Evolutionary conservation across 805 yeast species (phyloP), one percentile per base, ranked within the genome.

Genomic region (Grigorovia yakushimaensis): DNA sequence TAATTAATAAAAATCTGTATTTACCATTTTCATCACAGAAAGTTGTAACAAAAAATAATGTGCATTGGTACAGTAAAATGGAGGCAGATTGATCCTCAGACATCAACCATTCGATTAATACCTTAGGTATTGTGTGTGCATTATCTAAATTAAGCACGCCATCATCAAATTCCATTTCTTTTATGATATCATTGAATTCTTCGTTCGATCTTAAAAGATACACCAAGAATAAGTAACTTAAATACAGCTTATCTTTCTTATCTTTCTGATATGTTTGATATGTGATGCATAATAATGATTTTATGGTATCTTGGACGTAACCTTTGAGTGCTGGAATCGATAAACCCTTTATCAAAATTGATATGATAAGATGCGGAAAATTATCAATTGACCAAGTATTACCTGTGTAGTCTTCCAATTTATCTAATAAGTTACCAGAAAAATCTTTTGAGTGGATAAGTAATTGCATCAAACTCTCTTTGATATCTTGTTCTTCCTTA

Each of bases 301-400:
- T 67, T 51, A 81, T 57, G 21, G 76, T 68, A 1, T 60, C 62
- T 37, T 76, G 55, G 0, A 85, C 71, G 0, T 70, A 62, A 5
- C 71, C 73, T 48, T 73, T 75, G n/a, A 81, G 67, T 46, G 74
- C 78, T 7, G 85, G 77, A 6, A 77, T 62, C 36, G 74, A 73
- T 41, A 82, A 59, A 0, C 88, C 88, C 57, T 75, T 79, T 2
- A 76, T 67, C 20, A 76, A 64, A 23, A 72, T 58, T 43, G 68
- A 66, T 23, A 77, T 61, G 39, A 82, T 56, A 15, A 77, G 67
- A 39, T 70, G 68, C 48, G 81, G 79, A 51, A 80, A 72, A 56
- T 76, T 79, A 1, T 65, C 61, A 18, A 56, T 56, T 0, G 70
- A 64, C 42, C 79, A 59, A 7, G 54, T 54, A 13, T 75, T 54